Evolutionary conservation across 129 eudicot species (phyloP).

Genomic region (Artemisia argyi): DNA sequence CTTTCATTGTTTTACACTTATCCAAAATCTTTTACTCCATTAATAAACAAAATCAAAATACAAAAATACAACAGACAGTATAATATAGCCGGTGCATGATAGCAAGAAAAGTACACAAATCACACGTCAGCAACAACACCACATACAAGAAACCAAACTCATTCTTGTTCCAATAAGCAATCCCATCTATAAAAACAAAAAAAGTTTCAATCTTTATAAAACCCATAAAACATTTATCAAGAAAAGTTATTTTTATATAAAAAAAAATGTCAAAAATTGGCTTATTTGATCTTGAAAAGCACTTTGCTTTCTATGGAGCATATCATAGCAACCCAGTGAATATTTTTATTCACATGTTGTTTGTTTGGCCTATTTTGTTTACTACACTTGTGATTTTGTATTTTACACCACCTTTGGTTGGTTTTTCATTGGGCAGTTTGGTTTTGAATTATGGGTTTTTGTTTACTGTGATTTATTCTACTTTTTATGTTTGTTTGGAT

Average conservation of each 20-base stretch:
- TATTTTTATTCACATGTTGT: constrained; percentile 68
- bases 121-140: constrained; percentile 8
- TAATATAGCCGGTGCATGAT: not conserved
- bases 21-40: too few relatives aligned
- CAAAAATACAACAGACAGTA: too few relatives aligned
- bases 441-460: constrained; percentile 62
- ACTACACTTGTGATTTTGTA: constrained; percentile 55
- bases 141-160: constrained; percentile 12
- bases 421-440: constrained; percentile 28
- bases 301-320: constrained; percentile 92
- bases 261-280: constrained; percentile 47
- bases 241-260: not conserved
- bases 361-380: constrained; percentile 87
- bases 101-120: not conserved
- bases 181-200: constrained; percentile 19
- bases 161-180: not conserved
- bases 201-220: constrained; percentile 9
- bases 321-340: constrained; percentile 90
- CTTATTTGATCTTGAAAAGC: constrained; percentile 80
- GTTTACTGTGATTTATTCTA: constrained; percentile 52
- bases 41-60: too few relatives aligned
- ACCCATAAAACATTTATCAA: constrained; percentile 11
- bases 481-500: constrained; percentile 62
- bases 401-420: constrained; percentile 65
- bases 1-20: too few relatives aligned